phyloP scores from a whole-genome alignment of 352 stramenopile species.

The Pythium dissimile region DNA sequence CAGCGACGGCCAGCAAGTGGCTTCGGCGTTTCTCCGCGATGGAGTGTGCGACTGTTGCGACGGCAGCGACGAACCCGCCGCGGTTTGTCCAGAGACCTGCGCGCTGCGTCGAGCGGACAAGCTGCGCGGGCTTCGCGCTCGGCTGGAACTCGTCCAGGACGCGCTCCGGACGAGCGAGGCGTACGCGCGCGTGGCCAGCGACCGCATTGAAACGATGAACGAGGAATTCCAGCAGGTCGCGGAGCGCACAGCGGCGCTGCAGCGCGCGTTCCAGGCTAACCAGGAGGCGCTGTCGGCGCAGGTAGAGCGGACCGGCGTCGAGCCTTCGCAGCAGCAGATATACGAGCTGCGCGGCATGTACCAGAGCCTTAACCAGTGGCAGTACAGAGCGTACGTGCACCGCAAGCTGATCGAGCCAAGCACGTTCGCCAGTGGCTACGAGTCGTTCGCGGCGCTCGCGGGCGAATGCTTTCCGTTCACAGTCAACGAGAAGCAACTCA shows the following conservation, averaged over 20 bases:
- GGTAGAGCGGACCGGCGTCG: slow-evolving; percentile 17
- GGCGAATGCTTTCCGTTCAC: slow-evolving; percentile 70
- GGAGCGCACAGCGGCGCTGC: slow-evolving; percentile 14
- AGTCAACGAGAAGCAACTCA: slow-evolving; percentile 62
- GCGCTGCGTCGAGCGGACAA: not conserved
- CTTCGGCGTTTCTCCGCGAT: slow-evolving; percentile 79
- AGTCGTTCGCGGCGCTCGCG: slow-evolving; percentile 52
- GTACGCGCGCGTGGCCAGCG: slow-evolving; percentile 25
- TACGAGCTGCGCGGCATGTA: slow-evolving; percentile 44
- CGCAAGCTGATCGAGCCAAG: slow-evolving; percentile 32
- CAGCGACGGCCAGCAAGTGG: slow-evolving; percentile 29
- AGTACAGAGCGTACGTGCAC: slow-evolving; percentile 54
- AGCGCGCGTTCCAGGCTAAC: slow-evolving; percentile 28
- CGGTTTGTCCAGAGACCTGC: slow-evolving; percentile 42
- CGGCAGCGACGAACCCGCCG: slow-evolving; percentile 87
- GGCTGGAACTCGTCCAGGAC: slow-evolving; percentile 22
- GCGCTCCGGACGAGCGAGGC: slow-evolving; percentile 20
- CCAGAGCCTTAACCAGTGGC: slow-evolving; percentile 37
- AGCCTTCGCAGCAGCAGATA: slow-evolving; percentile 30
- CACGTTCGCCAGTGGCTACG: slow-evolving; percentile 55
- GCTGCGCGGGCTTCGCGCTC: not conserved
- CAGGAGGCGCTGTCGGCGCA: slow-evolving; percentile 23
- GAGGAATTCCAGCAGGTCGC: slow-evolving; percentile 27
- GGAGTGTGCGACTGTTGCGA: slow-evolving; percentile 98
- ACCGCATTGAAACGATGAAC: slow-evolving; percentile 13